These are phyloP conservation scores for Ganoderma multipileum DNA, from an alignment of 1,284 basidiomycete genomes.

Conservation along the genomic window DNA sequence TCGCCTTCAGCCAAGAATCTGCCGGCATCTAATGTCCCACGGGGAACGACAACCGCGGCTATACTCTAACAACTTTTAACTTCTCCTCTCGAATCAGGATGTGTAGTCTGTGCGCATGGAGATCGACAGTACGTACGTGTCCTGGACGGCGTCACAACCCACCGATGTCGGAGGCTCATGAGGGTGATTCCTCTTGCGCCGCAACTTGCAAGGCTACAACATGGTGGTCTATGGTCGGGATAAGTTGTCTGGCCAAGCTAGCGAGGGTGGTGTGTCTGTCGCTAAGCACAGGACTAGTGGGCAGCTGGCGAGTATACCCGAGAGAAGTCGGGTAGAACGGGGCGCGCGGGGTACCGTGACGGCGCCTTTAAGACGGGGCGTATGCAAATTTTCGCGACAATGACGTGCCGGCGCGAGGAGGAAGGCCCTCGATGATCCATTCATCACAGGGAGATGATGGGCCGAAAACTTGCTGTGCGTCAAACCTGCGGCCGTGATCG, in stretches of 20 bases:
- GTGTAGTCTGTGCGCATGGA: neutral
- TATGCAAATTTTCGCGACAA: slow-evolving; percentile 3
- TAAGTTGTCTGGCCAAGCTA: no score
- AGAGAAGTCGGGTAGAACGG: neutral
- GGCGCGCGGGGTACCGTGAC: neutral
- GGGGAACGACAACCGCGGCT: neutral
- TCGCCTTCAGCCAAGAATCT: neutral
- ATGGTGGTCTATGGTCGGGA: no score
- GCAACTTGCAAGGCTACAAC: slow-evolving; percentile 1
- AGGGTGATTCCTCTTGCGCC: neutral
- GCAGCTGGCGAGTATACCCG: neutral
- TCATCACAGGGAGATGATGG: neutral
- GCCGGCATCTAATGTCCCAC: neutral
- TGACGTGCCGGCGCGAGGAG: neutral
- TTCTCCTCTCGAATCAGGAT: neutral
- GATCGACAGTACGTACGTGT: neutral
- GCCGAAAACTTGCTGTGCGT: no score
- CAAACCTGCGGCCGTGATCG: neutral
- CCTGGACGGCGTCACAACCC: neutral
- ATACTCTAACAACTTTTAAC: neutral
- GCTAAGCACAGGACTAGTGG: no score
- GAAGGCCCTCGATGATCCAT: neutral
- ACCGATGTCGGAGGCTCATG: neutral
- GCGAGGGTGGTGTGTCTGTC: no score
- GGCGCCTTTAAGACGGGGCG: neutral